Percentiles rank a stretch among this genome's conserved stretches.
These are phyloP conservation scores for Volvox reticuliferus DNA, from an alignment of 139 green algal species.

Conservation along the genomic window DNA sequence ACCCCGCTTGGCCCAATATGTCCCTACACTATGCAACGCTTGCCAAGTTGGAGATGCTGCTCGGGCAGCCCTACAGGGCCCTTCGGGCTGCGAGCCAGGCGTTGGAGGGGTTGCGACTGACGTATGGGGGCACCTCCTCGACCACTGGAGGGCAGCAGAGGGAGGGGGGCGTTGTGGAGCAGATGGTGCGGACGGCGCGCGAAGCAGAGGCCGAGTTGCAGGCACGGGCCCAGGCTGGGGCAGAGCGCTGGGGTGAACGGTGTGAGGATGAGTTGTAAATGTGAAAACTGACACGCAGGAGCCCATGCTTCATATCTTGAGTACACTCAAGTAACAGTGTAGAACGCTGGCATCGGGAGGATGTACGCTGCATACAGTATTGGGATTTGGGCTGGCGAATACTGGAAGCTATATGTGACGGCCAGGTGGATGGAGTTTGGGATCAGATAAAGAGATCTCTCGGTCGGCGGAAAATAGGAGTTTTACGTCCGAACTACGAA, in stretches of 20 bases:
- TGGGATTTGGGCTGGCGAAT: too few species aligned
- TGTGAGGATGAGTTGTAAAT: too few species aligned
- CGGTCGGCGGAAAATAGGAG: too few species aligned
- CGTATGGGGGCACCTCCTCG: slow-evolving; percentile 30
- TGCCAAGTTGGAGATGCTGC: slow-evolving; percentile 63
- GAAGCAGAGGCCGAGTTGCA: slow-evolving; percentile 37
- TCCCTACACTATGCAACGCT: slow-evolving; percentile 57
- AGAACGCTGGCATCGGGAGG: too few species aligned
- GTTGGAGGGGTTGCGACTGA: slow-evolving; percentile 50
- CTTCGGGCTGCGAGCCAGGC: slow-evolving; percentile 47
- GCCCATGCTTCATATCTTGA: too few species aligned
- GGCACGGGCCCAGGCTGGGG: not conserved
- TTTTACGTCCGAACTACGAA: too few species aligned
- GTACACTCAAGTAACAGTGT: too few species aligned
- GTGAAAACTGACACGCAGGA: too few species aligned
- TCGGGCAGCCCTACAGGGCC: slow-evolving; percentile 49
- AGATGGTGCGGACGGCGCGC: slow-evolving; percentile 3
- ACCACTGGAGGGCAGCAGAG: not conserved
- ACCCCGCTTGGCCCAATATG: slow-evolving; percentile 54
- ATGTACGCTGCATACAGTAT: too few species aligned
- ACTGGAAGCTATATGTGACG: too few species aligned
- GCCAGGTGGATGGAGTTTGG: too few species aligned
- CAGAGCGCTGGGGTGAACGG: not conserved
- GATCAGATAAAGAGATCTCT: too few species aligned
- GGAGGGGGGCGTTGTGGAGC: not conserved